Evolutionary conservation across 805 yeast species (phyloP).

Genomic region (Pichia occidentalis): DNA sequence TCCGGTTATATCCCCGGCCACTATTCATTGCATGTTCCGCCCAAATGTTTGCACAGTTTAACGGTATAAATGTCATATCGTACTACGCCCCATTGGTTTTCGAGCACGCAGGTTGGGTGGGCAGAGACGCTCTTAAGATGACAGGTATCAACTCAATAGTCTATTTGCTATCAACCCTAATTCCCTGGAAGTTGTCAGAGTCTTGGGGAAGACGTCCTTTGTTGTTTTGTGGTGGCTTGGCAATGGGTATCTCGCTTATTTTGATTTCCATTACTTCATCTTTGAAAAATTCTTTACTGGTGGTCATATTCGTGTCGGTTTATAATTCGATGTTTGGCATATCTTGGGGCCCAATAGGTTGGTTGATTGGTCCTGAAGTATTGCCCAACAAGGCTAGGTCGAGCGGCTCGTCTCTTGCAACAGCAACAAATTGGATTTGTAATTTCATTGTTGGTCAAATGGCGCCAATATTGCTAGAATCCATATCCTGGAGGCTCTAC

Average conservation of each 20-base stretch:
- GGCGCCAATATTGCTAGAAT: slow-evolving; percentile 78
- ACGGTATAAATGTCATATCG: slow-evolving; percentile 88
- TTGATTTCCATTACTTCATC: slow-evolving; percentile 64
- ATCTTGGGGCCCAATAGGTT: slow-evolving; percentile 93
- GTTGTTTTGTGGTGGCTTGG: slow-evolving; percentile 66
- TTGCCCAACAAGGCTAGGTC: slow-evolving; percentile 80
- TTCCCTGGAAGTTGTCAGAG: slow-evolving; percentile 90
- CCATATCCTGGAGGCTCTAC: slow-evolving; percentile 73
- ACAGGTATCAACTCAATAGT: slow-evolving; percentile 71
- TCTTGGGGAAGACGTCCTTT: slow-evolving; percentile 90
- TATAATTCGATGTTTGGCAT: slow-evolving; percentile 83
- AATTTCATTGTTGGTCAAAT: slow-evolving; percentile 88
- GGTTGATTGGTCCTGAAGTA: slow-evolving; percentile 78
- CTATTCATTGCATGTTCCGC: slow-evolving; percentile 85
- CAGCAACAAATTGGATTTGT: slow-evolving; percentile 91
- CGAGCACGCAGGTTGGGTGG: slow-evolving; percentile 93
- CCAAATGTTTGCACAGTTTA: slow-evolving; percentile 87
- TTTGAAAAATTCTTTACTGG: slow-evolving; percentile 43
- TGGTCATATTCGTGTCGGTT: slow-evolving; percentile 68
- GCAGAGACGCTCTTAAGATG: slow-evolving; percentile 82
- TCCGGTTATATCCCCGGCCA: slow-evolving; percentile 66
- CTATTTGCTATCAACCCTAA: slow-evolving; percentile 57
- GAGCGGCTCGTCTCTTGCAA: slow-evolving; percentile 83
- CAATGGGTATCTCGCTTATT: slow-evolving; percentile 69
- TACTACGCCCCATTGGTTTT: slow-evolving; percentile 92